Percentiles rank a stretch among this genome's conserved stretches.
These are phyloP conservation scores for Gryganskiella cystojenkinii DNA, from an alignment of 192 early-diverging fungal species.

Conservation along the genomic window DNA sequence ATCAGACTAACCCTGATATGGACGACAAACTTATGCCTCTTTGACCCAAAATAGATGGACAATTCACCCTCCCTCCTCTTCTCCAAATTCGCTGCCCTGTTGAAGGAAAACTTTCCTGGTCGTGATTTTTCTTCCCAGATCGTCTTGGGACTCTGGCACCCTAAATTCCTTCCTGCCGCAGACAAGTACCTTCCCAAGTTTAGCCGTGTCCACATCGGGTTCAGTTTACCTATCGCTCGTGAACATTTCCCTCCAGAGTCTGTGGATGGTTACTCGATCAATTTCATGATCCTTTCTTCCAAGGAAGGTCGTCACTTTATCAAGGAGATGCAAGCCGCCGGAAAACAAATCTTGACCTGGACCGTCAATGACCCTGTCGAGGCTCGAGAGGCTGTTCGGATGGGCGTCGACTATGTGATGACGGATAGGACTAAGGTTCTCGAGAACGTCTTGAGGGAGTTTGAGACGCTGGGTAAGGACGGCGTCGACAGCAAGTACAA, in stretches of 20 bases:
- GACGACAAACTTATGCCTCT: not conserved
- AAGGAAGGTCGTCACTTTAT: constrained; percentile 57
- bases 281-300: constrained; percentile 51
- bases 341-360: constrained; percentile 62
- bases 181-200: constrained; percentile 54
- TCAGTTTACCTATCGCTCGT: constrained; percentile 55
- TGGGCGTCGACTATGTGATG: constrained; percentile 62
- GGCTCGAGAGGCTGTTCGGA: constrained; percentile 54
- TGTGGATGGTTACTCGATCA: constrained; percentile 58
- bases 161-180: constrained; percentile 58
- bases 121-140: constrained; percentile 59
- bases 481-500: constrained; percentile 43
- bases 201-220: constrained; percentile 61
- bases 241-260: constrained; percentile 50
- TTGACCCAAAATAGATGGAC: constrained; percentile 22
- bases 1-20: not conserved
- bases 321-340: constrained; percentile 57
- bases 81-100: constrained; percentile 35
- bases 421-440: constrained; percentile 56
- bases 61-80: constrained; percentile 36
- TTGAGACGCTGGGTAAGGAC: constrained; percentile 24
- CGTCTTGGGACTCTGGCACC: constrained; percentile 65
- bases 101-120: constrained; percentile 40
- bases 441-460: constrained; percentile 32
- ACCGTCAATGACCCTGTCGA: constrained; percentile 57